These are phyloP conservation scores for Aphanoascus verrucosus DNA, from an alignment of 2,329 filamentous ascomycete species.

Conservation along the genomic window DNA sequence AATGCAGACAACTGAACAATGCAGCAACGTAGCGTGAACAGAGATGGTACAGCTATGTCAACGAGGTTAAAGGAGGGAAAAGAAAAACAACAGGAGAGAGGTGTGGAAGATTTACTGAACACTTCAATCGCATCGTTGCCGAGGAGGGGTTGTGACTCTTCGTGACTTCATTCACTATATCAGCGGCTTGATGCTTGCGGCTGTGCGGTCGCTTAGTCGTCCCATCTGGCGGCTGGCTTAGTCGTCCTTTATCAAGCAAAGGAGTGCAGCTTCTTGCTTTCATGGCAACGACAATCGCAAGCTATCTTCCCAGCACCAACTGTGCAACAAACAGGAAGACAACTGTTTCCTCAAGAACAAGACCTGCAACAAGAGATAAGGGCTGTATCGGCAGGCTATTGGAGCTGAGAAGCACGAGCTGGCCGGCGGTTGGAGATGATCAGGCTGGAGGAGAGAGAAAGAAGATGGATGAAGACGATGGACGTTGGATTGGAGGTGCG, in stretches of 20 bases:
- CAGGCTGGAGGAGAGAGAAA: no score
- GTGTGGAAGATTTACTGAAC: constrained; percentile 4
- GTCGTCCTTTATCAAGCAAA: not conserved
- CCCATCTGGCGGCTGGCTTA: not conserved
- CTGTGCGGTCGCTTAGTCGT: constrained; percentile 6
- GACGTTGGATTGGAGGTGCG: no score
- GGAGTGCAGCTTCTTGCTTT: not conserved
- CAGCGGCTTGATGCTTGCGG: not conserved
- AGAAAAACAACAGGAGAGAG: not conserved
- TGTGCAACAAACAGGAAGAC: not conserved
- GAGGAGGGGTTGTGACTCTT: not conserved
- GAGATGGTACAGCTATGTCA: not conserved
- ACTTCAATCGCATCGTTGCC: constrained; percentile 4
- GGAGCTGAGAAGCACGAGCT: no score
- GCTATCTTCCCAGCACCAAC: not conserved
- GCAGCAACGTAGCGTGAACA: not conserved
- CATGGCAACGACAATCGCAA: not conserved
- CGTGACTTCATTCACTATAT: not conserved
- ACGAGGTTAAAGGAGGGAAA: not conserved
- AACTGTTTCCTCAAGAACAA: no score
- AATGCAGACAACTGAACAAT: not conserved
- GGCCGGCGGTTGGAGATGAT: no score
- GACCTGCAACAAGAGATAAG: no score
- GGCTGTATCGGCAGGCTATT: no score
- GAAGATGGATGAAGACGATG: not conserved